Conservation (phyloP, 140 eudicot genomes). For the Cichorium intybus region DNA sequence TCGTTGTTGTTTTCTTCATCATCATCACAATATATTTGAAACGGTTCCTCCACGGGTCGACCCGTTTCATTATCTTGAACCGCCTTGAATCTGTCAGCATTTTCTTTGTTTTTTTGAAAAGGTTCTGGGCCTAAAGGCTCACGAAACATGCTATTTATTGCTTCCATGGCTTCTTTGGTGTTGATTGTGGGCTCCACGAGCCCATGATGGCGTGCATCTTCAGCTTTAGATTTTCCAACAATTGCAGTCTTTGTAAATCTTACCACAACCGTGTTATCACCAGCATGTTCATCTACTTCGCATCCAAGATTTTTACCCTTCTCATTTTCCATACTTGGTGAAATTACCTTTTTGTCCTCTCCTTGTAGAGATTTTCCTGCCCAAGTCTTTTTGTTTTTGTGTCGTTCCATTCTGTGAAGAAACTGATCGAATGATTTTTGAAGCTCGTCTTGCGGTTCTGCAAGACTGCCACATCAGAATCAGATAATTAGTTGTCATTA, state of each 20-base stretch:
- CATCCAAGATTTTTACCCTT: conserved; percentile 16
- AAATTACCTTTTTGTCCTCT: conserved; percentile 21
- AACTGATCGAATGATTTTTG: conserved; percentile 85
- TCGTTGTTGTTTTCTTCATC: conserved; percentile 35
- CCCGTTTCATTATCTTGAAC: conserved; percentile 51
- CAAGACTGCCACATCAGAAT: conserved; percentile 67
- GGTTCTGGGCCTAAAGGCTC: conserved; percentile 82
- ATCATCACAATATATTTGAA: conserved; percentile 67
- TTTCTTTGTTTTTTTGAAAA: conserved; percentile 37
- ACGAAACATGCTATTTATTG: conserved; percentile 83
- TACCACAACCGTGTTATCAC: conserved; percentile 79
- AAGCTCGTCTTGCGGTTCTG: conserved; percentile 89
- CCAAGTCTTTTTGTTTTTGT: conserved; percentile 59
- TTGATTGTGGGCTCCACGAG: conserved; percentile 94
- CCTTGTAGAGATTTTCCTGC: conserved; percentile 25
- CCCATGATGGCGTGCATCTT: conserved; percentile 96
- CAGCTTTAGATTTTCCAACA: conserved; percentile 70
- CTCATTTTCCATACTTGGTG: conserved; percentile 21
- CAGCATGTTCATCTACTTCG: conserved; percentile 28
- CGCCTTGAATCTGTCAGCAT: conserved; percentile 47
- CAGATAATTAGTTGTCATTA: conserved; percentile 15
- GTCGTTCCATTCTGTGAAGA: conserved; percentile 55
- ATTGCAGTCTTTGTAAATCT: conserved; percentile 76
- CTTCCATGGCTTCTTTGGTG: conserved; percentile 91
- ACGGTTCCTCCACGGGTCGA: conserved; percentile 47